Percentiles rank a stretch among this genome's conserved stretches.
Conservation (phyloP, 176 grass and related monocot species). For the Cenchrus americanus region DNA sequence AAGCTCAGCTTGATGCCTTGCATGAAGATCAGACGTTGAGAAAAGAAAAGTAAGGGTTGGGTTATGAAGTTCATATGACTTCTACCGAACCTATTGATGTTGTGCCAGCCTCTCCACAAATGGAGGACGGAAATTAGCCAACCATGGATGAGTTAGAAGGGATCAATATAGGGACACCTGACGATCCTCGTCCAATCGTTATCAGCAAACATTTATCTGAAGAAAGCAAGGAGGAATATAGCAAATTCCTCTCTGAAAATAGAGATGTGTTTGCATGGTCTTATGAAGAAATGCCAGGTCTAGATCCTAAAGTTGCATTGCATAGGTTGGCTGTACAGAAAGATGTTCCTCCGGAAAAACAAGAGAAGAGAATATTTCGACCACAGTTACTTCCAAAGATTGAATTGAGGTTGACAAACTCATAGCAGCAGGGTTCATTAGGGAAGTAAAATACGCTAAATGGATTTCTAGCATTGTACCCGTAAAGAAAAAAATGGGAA, state of each 20-base stretch:
- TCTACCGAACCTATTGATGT: not conserved
- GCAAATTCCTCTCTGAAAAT: not conserved
- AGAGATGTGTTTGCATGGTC: not conserved
- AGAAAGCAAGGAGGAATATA: not conserved
- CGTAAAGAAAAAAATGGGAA: too few relatives aligned
- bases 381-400: too few relatives aligned
- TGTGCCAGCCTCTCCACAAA: not conserved
- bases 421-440: too few relatives aligned
- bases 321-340: rapidly evolving
- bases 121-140: constrained; percentile 9
- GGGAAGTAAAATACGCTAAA: too few relatives aligned
- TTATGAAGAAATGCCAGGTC: constrained; percentile 17
- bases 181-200: not conserved
- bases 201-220: not conserved
- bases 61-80: constrained; percentile 8
- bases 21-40: not conserved
- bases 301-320: not conserved
- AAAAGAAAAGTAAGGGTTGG: not conserved
- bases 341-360: too few relatives aligned
- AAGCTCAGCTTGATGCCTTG: not conserved
- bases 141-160: not conserved
- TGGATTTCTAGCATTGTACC: too few relatives aligned
- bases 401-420: too few relatives aligned
- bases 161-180: not conserved
- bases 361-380: too few relatives aligned